Evolutionary conservation across 805 yeast species (phyloP).

Genomic region (Saccharomycopsis guyanensis): DNA sequence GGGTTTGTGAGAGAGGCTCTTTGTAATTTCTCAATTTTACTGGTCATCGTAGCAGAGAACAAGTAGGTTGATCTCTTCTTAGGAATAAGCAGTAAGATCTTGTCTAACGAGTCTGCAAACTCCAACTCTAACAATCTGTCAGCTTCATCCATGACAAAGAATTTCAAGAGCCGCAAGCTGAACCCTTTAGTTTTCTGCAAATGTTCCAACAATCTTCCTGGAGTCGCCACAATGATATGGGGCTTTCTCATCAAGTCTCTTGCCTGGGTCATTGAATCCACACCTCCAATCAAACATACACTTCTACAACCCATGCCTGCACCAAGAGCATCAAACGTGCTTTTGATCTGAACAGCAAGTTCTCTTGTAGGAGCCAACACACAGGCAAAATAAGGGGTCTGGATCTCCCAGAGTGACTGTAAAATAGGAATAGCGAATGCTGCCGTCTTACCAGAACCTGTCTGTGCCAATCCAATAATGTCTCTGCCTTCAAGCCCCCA

Average conservation of each 20-base stretch:
- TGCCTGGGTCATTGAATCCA: conserved; percentile 98
- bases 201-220: conserved; percentile 91
- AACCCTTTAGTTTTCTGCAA: conserved; percentile 89
- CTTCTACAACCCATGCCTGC: conserved; percentile 86
- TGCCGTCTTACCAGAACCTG: conserved; percentile 98
- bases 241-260: conserved; percentile 91
- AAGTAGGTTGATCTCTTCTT: conserved; percentile 69
- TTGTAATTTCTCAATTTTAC: conserved; percentile 89
- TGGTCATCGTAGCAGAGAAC: conserved; percentile 96
- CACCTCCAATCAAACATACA: conserved; percentile 90
- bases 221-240: conserved; percentile 91
- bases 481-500: conserved; percentile 86
- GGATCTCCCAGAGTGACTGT: conserved; percentile 85
- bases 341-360: conserved; percentile 81
- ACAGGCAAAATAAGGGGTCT: conserved; percentile 80
- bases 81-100: conserved; percentile 78
- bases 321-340: conserved; percentile 92
- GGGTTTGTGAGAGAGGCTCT: conserved; percentile 87
- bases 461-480: conserved; percentile 92
- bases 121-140: conserved; percentile 94
- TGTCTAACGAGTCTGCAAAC: conserved; percentile 89
- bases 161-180: conserved; percentile 67
- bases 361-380: conserved; percentile 85
- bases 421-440: conserved; percentile 96
- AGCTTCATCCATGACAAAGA: conserved; percentile 93